phyloP scores from a whole-genome alignment of 257 asterid species.

The Gentiana dahurica region DNA sequence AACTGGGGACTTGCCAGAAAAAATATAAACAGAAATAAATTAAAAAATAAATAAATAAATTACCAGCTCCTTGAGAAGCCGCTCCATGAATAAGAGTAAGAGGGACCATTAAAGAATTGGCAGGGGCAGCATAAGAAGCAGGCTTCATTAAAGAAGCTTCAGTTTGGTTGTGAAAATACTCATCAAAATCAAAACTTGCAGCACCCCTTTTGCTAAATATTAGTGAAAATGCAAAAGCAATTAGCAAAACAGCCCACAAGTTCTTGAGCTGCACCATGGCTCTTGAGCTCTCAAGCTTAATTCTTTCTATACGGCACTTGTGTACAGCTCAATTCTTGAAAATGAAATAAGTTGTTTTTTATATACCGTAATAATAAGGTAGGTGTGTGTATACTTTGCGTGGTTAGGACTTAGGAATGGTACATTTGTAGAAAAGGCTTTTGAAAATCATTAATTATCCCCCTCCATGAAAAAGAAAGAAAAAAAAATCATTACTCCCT shows the following conservation, averaged over 20 bases:
- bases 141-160: constrained; percentile 32
- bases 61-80: constrained; percentile 79
- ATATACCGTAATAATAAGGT: no score
- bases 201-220: constrained; percentile 25
- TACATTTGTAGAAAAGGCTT: no score
- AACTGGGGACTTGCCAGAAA: not conserved
- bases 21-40: constrained; percentile 12
- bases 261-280: constrained; percentile 34
- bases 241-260: constrained; percentile 23
- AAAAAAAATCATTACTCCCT: no score
- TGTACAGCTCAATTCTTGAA: constrained; percentile 15
- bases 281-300: constrained; percentile 6
- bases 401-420: no score
- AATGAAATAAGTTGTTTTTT: not conserved
- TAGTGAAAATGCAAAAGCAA: constrained; percentile 13
- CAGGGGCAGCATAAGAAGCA: constrained; percentile 43
- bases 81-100: constrained; percentile 83
- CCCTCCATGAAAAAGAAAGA: no score
- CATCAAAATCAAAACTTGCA: constrained; percentile 47
- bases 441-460: no score
- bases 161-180: constrained; percentile 28
- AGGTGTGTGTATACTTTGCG: no score
- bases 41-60: not conserved
- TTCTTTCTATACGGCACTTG: constrained; percentile 2
- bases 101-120: constrained; percentile 59